Evolutionary conservation across 768 basidiomycete genomes (phyloP).

Genomic region (Ramaria sp.): DNA sequence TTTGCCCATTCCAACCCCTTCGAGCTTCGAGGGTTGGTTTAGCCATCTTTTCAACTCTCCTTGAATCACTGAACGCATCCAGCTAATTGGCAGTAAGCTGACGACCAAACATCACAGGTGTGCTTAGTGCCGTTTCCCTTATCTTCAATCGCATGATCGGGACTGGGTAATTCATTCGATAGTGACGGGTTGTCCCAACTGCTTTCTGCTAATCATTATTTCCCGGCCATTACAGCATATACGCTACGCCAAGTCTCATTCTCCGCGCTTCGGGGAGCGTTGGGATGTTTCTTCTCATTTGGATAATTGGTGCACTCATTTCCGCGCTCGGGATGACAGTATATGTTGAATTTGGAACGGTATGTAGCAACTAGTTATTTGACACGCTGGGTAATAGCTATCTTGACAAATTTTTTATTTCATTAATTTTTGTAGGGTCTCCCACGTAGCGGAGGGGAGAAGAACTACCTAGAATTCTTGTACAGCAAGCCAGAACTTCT

Average conservation of each 20-base stretch:
- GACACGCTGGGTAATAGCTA: not conserved
- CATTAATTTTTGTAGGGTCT: conserved; percentile 36
- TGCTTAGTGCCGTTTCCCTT: conserved; percentile 47
- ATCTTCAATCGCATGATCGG: conserved; percentile 73
- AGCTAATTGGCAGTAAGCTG: too few relatives aligned
- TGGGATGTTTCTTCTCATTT: conserved; percentile 56
- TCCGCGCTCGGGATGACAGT: conserved; percentile 59
- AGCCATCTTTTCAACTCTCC: too few relatives aligned
- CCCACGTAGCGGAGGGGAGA: conserved; percentile 64
- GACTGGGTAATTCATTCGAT: conserved; percentile 39
- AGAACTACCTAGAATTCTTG: conserved; percentile 66
- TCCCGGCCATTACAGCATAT: conserved; percentile 42
- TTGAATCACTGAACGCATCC: too few relatives aligned
- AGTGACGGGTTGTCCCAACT: not conserved
- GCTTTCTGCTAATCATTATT: not conserved
- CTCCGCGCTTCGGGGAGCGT: conserved; percentile 57
- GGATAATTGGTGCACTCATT: conserved; percentile 56
- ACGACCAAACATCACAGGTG: conserved; percentile 22
- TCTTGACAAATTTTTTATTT: too few relatives aligned
- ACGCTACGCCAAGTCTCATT: conserved; percentile 59
- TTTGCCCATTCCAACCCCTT: too few relatives aligned
- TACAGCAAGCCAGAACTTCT: conserved; percentile 52
- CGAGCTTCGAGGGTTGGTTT: too few relatives aligned
- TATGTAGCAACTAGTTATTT: conserved; percentile 19
- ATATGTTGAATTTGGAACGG: conserved; percentile 68